Evolutionary conservation across 352 stramenopile genomes (phyloP).

Genomic region (Albugo laibachii): DNA sequence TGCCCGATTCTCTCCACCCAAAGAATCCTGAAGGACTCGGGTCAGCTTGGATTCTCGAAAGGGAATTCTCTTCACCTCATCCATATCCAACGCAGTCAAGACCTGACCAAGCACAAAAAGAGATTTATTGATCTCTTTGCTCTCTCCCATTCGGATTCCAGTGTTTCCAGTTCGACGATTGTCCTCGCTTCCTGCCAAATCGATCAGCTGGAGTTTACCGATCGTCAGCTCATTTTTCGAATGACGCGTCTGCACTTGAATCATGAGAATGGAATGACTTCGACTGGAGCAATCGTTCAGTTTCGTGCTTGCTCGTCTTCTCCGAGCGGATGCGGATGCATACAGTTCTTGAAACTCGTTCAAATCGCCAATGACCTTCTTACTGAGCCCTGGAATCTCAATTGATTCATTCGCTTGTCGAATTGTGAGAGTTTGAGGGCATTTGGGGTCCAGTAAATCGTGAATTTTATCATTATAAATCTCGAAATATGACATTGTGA

Average conservation of each 20-base stretch:
- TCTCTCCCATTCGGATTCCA: conserved; percentile 6
- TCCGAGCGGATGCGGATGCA: neutral
- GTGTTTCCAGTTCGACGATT: conserved; percentile 16
- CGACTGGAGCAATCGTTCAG: neutral
- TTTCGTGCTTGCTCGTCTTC: neutral
- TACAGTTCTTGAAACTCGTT: conserved; percentile 1
- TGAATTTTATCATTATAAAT: conserved; percentile 5
- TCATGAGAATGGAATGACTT: conserved; percentile 1
- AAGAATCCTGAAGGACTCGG: neutral
- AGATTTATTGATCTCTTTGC: neutral
- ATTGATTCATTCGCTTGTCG: neutral
- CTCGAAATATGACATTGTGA: conserved; percentile 6
- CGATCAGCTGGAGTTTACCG: conserved; percentile 1
- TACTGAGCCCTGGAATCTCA: neutral
- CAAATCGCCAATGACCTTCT: neutral
- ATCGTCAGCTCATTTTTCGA: neutral
- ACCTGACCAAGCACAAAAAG: conserved; percentile 3
- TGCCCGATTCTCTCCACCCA: conserved; percentile 1
- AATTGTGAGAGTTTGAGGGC: neutral
- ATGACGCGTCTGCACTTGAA: neutral
- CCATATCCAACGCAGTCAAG: neutral
- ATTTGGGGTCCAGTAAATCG: conserved; percentile 5
- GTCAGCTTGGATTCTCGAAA: conserved; percentile 3
- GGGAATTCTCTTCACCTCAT: neutral
- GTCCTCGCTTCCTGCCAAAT: conserved; percentile 4